Evolutionary conservation across 148 eudicot species (phyloP).

Genomic region (Spergularia marina): DNA sequence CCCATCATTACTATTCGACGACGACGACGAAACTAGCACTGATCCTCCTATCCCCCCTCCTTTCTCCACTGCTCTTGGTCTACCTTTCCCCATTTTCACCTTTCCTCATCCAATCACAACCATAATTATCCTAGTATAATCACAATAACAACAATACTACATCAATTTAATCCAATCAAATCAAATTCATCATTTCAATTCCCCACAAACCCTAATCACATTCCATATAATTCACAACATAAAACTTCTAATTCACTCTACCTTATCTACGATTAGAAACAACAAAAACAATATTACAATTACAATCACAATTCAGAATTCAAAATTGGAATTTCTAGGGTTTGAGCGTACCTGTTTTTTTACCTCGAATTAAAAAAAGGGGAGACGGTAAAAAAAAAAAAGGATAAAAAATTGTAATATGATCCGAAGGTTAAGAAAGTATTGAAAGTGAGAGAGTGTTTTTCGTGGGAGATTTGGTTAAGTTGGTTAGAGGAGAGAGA

Average conservation of each 20-base stretch:
- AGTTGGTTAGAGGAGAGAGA: slow-evolving; percentile 41
- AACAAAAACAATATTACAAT: not conserved
- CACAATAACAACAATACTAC: not conserved
- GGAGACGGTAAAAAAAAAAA: not conserved
- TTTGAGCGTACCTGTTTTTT: slow-evolving; percentile 9
- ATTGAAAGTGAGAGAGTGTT: slow-evolving; percentile 30
- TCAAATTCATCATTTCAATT: not conserved
- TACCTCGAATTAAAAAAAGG: not conserved
- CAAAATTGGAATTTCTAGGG: slow-evolving; percentile 5
- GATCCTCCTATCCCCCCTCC: slow-evolving; percentile 61
- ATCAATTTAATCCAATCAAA: not conserved
- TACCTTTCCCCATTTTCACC: slow-evolving; percentile 86
- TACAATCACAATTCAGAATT: not conserved
- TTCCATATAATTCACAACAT: not conserved
- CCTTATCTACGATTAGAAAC: not conserved
- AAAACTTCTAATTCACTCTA: not conserved
- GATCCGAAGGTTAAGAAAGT: slow-evolving; percentile 25
- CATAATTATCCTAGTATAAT: not conserved
- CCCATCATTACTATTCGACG: slow-evolving; percentile 32
- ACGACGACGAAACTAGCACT: slow-evolving; percentile 32
- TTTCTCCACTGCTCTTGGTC: slow-evolving; percentile 86
- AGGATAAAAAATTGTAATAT: not conserved
- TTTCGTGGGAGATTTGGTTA: slow-evolving; percentile 55
- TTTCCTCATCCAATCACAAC: slow-evolving; percentile 21
- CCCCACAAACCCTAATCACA: slow-evolving; percentile 5